Percentiles rank a stretch among this genome's conserved stretches.
These are phyloP conservation scores for Pterulicium gracile DNA, from an alignment of 1,284 basidiomycete species.

Conservation along the genomic window DNA sequence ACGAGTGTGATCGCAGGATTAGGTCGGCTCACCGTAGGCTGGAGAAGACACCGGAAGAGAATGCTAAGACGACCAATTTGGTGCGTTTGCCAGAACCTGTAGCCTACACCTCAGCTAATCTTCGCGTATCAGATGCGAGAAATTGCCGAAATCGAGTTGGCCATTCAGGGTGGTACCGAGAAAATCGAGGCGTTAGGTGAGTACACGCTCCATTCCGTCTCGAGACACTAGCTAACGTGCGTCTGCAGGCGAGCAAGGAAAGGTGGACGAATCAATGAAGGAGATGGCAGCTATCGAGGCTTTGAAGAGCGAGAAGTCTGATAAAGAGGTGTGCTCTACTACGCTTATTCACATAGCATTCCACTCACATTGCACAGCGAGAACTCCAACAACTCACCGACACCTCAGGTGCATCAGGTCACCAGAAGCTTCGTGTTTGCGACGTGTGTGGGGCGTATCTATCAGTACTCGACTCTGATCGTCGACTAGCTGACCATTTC, in stretches of 20 bases:
- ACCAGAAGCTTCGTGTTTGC: conserved; percentile 98
- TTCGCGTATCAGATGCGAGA: conserved; percentile 74
- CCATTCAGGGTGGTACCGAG: conserved; percentile 95
- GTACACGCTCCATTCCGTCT: conserved; percentile 15
- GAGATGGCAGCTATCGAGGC: conserved; percentile 98
- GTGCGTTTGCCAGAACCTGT: conserved; percentile 27
- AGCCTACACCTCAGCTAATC: conserved; percentile 5
- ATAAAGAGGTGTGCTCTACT: conserved; percentile 71
- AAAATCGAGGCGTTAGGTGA: conserved; percentile 92
- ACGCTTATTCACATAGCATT: background rate
- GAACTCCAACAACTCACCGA: conserved; percentile 96
- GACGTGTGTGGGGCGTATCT: conserved; percentile 99
- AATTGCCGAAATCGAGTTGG: conserved; percentile 98
- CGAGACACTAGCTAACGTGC: conserved; percentile 13
- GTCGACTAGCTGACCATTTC: conserved; percentile 98
- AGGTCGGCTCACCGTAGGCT: conserved; percentile 86
- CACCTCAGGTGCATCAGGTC: conserved; percentile 95
- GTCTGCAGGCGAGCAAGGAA: conserved; percentile 79
- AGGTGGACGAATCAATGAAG: conserved; percentile 96
- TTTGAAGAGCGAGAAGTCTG: conserved; percentile 89
- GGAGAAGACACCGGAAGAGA: conserved; percentile 99
- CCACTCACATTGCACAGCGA: conserved; percentile 34
- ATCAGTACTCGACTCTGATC: conserved; percentile 95
- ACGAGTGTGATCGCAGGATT: conserved; percentile 97
- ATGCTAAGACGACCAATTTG: conserved; percentile 95